Evolutionary conservation across 2,329 filamentous ascomycete species (phyloP).

Genomic region (Westerdykella aurantiaca): DNA sequence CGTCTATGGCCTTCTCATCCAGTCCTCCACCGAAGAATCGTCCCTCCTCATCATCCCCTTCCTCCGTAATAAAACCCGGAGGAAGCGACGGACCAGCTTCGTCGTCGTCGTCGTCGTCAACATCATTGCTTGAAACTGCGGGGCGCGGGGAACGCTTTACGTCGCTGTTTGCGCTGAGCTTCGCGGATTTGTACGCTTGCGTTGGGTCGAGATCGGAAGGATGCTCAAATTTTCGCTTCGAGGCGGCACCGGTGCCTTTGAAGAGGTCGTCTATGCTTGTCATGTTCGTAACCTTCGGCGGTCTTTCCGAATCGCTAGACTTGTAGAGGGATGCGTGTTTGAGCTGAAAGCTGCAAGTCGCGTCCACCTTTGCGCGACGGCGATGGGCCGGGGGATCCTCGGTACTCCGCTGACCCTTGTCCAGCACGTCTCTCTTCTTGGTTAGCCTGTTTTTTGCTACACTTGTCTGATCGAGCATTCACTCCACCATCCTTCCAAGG

Average conservation of each 20-base stretch:
- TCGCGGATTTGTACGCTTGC: conserved; percentile 56
- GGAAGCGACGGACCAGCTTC: conserved; percentile 51
- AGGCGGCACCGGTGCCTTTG: conserved; percentile 49
- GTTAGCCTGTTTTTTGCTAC: no score
- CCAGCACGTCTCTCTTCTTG: no score
- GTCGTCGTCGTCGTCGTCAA: conserved; percentile 35
- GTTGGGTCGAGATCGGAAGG: conserved; percentile 50
- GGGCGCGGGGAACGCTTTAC: conserved; percentile 45
- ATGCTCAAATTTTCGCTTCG: conserved; percentile 57
- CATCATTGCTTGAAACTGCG: conserved; percentile 46
- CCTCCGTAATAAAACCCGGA: conserved; percentile 52
- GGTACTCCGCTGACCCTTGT: no score
- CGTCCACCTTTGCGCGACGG: no score
- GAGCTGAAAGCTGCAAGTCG: no score
- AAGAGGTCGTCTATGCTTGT: conserved; percentile 59
- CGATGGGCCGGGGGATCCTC: no score
- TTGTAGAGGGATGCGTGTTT: no score
- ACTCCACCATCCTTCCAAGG: no score
- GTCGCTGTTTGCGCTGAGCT: conserved; percentile 48
- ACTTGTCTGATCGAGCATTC: no score
- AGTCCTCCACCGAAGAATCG: conserved; percentile 94
- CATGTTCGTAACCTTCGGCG: conserved; percentile 36
- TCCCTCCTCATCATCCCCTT: conserved; percentile 71
- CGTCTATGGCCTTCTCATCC: conserved; percentile 70
- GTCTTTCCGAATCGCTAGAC: no score